A percentile compares a stretch with the other conserved stretches of the same genome.
These are phyloP conservation scores for Backusella psychrophila DNA, from an alignment of 192 early-diverging fungal genomes.

Conservation along the genomic window DNA sequence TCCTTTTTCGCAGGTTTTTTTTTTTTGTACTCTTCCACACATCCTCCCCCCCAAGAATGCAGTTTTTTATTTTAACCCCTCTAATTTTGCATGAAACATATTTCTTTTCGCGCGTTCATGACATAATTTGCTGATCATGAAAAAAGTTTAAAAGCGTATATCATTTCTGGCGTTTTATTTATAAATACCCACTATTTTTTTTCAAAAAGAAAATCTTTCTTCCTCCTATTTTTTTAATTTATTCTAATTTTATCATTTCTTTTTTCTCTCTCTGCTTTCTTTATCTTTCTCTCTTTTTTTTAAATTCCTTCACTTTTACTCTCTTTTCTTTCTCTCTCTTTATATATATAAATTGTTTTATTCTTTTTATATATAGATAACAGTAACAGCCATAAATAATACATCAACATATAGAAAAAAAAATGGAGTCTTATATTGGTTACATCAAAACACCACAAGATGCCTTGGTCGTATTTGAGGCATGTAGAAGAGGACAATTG, in stretches of 20 bases:
- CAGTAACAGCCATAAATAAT: not conserved
- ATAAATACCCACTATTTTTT: slow-evolving; percentile 5
- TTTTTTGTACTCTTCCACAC: not conserved
- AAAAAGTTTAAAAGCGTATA: slow-evolving; percentile 16
- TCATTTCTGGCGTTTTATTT: not conserved
- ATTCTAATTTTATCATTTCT: not conserved
- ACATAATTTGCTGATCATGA: slow-evolving; percentile 27
- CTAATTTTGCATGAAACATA: slow-evolving; percentile 37
- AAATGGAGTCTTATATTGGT: slow-evolving; percentile 81
- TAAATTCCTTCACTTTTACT: not conserved
- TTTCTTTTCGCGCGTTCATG: slow-evolving; percentile 12
- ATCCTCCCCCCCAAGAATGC: slow-evolving; percentile 19
- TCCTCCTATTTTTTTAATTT: slow-evolving; percentile 13
- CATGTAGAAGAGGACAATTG: slow-evolving; percentile 73
- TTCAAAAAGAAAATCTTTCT: slow-evolving; percentile 8
- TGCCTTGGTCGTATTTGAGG: slow-evolving; percentile 87
- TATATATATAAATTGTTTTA: slow-evolving; percentile 1
- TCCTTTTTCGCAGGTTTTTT: not conserved
- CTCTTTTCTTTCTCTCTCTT: not conserved
- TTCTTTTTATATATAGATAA: not conserved
- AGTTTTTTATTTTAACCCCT: slow-evolving; percentile 6
- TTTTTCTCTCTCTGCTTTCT: not conserved
- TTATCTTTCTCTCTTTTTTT: not conserved
- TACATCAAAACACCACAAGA: slow-evolving; percentile 86
- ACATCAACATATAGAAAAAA: slow-evolving; percentile 31